phyloP scores from a whole-genome alignment of 2,329 filamentous ascomycete species.

The Ampelomyces quisqualis region DNA sequence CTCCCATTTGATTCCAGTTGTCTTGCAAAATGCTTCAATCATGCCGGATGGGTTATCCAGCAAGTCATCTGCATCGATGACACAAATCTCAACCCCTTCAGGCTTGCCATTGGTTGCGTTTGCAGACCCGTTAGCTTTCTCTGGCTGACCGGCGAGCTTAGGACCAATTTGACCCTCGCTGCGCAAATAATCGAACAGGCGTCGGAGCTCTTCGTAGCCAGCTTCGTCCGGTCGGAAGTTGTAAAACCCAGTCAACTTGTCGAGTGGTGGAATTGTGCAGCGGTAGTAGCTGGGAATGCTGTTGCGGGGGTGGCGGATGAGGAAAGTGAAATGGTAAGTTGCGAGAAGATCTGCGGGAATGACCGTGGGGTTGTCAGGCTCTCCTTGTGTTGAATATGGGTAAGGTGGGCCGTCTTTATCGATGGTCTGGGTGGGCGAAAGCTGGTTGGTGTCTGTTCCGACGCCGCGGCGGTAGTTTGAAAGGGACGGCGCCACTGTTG shows the following conservation, averaged over 20 bases:
- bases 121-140: slow-evolving; percentile 35
- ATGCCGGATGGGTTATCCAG: slow-evolving; percentile 78
- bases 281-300: slow-evolving; percentile 93
- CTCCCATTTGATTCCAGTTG: slow-evolving; percentile 73
- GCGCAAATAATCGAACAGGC: slow-evolving; percentile 81
- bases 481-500: slow-evolving; percentile 77
- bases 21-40: slow-evolving; percentile 77
- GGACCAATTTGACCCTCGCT: slow-evolving; percentile 69
- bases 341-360: slow-evolving; percentile 72
- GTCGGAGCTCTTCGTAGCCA: slow-evolving; percentile 84
- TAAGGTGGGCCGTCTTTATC: slow-evolving; percentile 49
- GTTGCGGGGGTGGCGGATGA: slow-evolving; percentile 92
- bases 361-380: slow-evolving; percentile 79
- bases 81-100: slow-evolving; percentile 66
- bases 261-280: slow-evolving; percentile 86
- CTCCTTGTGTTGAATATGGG: slow-evolving; percentile 59
- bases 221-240: slow-evolving; percentile 86
- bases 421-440: slow-evolving; percentile 38
- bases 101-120: slow-evolving; percentile 37
- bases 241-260: slow-evolving; percentile 78
- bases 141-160: slow-evolving; percentile 54
- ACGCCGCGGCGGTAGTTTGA: slow-evolving; percentile 59
- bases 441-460: slow-evolving; percentile 51
- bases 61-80: slow-evolving; percentile 91
- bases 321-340: slow-evolving; percentile 90